phyloP scores from a whole-genome alignment of 1,284 basidiomycete species.

The Tilletia caries region DNA sequence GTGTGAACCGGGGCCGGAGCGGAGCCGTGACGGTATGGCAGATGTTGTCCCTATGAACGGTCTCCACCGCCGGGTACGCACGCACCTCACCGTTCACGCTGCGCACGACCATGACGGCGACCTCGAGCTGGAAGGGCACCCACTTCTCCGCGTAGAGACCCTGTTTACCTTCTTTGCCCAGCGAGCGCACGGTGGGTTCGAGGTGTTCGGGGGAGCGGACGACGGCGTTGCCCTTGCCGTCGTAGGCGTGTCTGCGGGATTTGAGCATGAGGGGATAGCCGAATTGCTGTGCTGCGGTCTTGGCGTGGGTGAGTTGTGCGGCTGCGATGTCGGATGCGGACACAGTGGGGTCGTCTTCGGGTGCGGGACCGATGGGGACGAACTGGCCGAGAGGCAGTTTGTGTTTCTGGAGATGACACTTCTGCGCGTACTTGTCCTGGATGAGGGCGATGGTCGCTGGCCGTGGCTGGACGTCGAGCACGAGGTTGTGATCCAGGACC shows the following conservation, averaged over 20 bases:
- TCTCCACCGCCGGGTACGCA: slow-evolving; percentile 91
- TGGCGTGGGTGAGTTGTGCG: slow-evolving; percentile 46
- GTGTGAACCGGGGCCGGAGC: slow-evolving; percentile 34
- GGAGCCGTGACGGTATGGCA: slow-evolving; percentile 91
- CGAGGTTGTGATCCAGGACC: slow-evolving; percentile 47
- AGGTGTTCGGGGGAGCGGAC: slow-evolving; percentile 63
- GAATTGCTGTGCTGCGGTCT: slow-evolving; percentile 56
- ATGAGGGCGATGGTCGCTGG: slow-evolving; percentile 81
- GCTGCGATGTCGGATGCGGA: slow-evolving; percentile 57
- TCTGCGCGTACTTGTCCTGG: slow-evolving; percentile 93
- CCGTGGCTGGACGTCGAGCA: slow-evolving; percentile 70
- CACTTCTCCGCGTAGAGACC: slow-evolving; percentile 87
- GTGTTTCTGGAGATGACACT: slow-evolving; percentile 61
- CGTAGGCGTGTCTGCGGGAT: slow-evolving; percentile 88
- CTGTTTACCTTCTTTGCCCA: slow-evolving; percentile 47
- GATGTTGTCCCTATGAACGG: slow-evolving; percentile 88
- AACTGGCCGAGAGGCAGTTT: slow-evolving; percentile 72
- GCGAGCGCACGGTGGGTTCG: slow-evolving; percentile 63
- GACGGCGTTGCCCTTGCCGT: slow-evolving; percentile 89
- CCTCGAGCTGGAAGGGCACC: slow-evolving; percentile 83
- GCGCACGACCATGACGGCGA: slow-evolving; percentile 96
- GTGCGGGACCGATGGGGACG: slow-evolving; percentile 57
- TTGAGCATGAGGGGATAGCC: slow-evolving; percentile 96
- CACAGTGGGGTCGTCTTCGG: slow-evolving; percentile 54
- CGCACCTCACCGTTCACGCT: slow-evolving; percentile 64